These are phyloP conservation scores for Nothomitra cinnamomea DNA, from an alignment of 2,329 filamentous ascomycete species.

Conservation along the genomic window DNA sequence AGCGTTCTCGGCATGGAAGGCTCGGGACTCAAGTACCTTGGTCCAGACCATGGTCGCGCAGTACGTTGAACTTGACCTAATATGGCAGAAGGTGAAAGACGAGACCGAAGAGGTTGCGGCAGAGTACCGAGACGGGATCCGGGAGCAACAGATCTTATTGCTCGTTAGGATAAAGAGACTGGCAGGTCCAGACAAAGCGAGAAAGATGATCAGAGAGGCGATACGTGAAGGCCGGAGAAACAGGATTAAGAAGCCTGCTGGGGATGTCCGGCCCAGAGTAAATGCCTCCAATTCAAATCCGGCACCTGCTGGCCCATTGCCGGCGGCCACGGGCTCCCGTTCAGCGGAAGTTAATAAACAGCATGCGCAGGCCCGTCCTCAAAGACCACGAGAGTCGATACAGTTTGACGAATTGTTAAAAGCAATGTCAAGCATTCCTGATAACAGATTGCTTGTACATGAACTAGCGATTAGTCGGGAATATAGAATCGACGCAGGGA, in stretches of 20 bases:
- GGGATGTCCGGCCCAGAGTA: neutral
- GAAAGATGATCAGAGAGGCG: conserved; percentile 56
- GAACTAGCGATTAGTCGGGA: conserved; percentile 67
- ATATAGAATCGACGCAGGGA: conserved; percentile 49
- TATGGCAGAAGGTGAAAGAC: conserved; percentile 69
- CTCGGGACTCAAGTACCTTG: conserved; percentile 58
- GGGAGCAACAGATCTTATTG: conserved; percentile 64
- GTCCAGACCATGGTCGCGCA: conserved; percentile 76
- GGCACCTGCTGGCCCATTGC: conserved; percentile 9
- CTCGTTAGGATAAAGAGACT: conserved; percentile 66
- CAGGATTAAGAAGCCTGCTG: conserved; percentile 34
- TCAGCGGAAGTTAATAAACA: conserved; percentile 12
- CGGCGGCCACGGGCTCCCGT: neutral
- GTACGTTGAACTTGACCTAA: conserved; percentile 69
- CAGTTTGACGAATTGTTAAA: conserved; percentile 30
- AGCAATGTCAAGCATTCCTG: conserved; percentile 45
- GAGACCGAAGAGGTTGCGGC: conserved; percentile 56
- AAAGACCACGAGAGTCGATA: conserved; percentile 15
- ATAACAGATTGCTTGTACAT: conserved; percentile 60
- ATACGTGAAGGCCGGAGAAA: conserved; percentile 54
- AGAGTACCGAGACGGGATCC: conserved; percentile 65
- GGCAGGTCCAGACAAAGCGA: conserved; percentile 53
- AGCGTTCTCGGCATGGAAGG: conserved; percentile 72
- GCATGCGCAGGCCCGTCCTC: conserved; percentile 12
- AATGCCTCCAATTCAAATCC: neutral